Evolutionary conservation across 352 stramenopile genomes (phyloP).

Genomic region (Aphanomyces euteiches): DNA sequence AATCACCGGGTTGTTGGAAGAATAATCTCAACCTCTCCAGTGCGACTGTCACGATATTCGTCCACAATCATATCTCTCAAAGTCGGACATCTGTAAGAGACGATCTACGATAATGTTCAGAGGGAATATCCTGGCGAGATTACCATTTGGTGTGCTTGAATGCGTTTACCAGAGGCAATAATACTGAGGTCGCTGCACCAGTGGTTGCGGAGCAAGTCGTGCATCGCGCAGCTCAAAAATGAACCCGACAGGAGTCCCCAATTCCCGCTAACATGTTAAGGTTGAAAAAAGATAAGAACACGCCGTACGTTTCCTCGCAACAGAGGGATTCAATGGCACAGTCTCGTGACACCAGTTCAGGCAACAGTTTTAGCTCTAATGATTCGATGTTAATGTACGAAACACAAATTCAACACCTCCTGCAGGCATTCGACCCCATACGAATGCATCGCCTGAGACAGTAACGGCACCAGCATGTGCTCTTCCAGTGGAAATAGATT

Average conservation of each 20-base stretch:
- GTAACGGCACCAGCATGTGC: conserved; percentile 8
- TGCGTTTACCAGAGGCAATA: conserved; percentile 14
- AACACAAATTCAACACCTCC: neutral
- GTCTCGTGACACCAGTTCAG: neutral
- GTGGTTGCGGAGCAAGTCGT: neutral
- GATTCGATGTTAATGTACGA: neutral
- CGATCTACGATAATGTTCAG: conserved; percentile 35
- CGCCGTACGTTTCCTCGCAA: neutral
- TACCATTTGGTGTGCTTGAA: conserved; percentile 26
- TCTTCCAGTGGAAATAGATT: neutral
- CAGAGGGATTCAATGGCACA: neutral
- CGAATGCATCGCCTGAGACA: neutral
- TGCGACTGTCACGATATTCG: conserved; percentile 31
- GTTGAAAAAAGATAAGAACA: neutral
- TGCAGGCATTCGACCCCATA: neutral
- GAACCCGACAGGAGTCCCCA: too few relatives aligned
- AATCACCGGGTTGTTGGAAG: conserved; percentile 13
- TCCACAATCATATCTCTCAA: conserved; percentile 53
- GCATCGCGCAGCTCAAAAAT: conserved; percentile 9
- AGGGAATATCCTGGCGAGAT: neutral
- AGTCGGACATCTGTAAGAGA: conserved; percentile 52
- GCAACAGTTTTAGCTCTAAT: neutral
- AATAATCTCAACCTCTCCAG: conserved; percentile 9
- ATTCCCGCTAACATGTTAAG: neutral
- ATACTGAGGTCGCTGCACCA: conserved; percentile 9